A percentile compares a stretch with the other conserved stretches of the same genome.
Evolutionary conservation across 106 monocot species (phyloP).

Genomic region (Allium sativum): DNA sequence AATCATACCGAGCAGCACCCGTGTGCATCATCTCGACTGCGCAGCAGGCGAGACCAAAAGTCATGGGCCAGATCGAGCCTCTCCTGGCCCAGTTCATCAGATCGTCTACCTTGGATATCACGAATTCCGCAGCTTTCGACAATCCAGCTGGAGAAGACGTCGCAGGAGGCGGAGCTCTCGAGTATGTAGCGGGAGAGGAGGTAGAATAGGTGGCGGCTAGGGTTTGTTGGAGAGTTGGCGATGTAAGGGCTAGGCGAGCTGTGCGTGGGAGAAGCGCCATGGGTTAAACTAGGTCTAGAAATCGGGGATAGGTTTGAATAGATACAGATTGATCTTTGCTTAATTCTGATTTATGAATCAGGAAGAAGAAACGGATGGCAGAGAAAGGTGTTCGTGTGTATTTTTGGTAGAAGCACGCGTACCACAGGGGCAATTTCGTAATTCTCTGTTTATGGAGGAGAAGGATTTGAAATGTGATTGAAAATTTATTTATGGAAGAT

Average conservation of each 20-base stretch:
- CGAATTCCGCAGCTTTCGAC: constrained; percentile 89
- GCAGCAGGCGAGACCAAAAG: constrained; percentile 96
- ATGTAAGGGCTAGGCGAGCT: constrained; percentile 46
- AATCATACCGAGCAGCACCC: constrained; percentile 83
- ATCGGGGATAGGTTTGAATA: background rate
- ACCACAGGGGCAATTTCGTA: no score
- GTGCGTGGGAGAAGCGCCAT: constrained; percentile 80
- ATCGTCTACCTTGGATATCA: constrained; percentile 96
- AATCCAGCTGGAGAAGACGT: constrained; percentile 43
- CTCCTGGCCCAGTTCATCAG: constrained; percentile 92
- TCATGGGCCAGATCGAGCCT: constrained; percentile 89
- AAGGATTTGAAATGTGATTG: no score
- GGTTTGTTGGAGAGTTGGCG: constrained; percentile 6
- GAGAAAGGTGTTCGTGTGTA: no score
- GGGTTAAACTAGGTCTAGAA: constrained; percentile 10
- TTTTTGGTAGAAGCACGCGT: no score
- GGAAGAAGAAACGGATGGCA: no score
- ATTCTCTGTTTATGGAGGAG: no score
- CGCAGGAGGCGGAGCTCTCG: constrained; percentile 35
- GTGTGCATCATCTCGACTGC: constrained; percentile 99
- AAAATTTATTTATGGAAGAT: no score
- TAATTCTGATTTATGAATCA: no score
- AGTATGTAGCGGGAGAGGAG: constrained; percentile 36
- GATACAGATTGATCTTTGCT: no score
- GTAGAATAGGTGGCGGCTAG: constrained; percentile 20